A percentile compares a stretch with the other conserved stretches of the same genome.
These are phyloP conservation scores for Hysterangium stoloniferum DNA, from an alignment of 768 basidiomycete species.

Conservation along the genomic window DNA sequence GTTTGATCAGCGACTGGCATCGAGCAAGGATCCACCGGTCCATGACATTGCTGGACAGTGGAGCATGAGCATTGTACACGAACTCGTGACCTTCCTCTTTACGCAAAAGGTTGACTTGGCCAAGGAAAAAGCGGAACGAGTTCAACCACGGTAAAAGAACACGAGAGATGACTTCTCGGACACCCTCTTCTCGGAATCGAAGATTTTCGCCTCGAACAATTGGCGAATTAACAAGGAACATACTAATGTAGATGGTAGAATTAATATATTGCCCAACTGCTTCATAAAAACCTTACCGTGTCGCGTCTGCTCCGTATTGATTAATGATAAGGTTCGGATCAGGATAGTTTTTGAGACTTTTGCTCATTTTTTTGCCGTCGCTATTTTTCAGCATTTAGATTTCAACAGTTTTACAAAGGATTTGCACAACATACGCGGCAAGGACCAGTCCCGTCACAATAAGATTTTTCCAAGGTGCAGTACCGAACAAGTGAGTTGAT, in stretches of 20 bases:
- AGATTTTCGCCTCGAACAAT: constrained; percentile 97
- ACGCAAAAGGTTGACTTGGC: constrained; percentile 82
- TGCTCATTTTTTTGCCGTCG: constrained; percentile 99
- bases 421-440: constrained; percentile 60
- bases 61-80: constrained; percentile 79
- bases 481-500: constrained; percentile 90
- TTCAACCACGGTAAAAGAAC: constrained; percentile 98
- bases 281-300: constrained; percentile 43
- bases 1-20: constrained; percentile 92
- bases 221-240: constrained; percentile 98
- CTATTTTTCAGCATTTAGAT: constrained; percentile 30
- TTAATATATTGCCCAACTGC: not conserved
- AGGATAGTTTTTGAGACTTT: constrained; percentile 93
- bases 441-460: constrained; percentile 95
- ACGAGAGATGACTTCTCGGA: constrained; percentile 92
- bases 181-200: constrained; percentile 96
- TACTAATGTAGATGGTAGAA: constrained; percentile 42
- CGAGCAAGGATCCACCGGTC: constrained; percentile 96
- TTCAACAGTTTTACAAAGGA: not conserved
- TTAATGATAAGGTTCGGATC: constrained; percentile 89
- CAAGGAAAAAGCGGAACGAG: constrained; percentile 97
- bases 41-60: constrained; percentile 89
- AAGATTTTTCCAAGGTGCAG: constrained; percentile 96
- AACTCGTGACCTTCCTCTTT: constrained; percentile 74
- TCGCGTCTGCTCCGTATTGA: constrained; percentile 91